A percentile compares a stretch with the other conserved stretches of the same genome.
phyloP scores from a whole-genome alignment of 2,329 filamentous ascomycete species.

The Herpotrichia juniperi region DNA sequence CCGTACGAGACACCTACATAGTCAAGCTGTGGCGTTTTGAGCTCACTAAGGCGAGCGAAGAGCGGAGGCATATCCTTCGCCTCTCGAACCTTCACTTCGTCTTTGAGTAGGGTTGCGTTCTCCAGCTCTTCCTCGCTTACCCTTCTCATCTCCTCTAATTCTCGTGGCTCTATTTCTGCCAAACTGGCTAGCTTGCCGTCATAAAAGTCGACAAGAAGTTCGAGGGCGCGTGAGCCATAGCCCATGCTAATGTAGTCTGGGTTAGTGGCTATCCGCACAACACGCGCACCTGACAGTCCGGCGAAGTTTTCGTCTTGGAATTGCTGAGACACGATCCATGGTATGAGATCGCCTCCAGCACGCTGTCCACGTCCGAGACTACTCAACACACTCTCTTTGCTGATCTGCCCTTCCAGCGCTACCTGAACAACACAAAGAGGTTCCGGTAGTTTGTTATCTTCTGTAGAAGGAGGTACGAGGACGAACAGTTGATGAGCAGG shows the following conservation, averaged over 20 bases:
- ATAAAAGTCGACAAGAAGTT: constrained; percentile 90
- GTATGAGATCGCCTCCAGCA: constrained; percentile 90
- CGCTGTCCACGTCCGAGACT: constrained; percentile 87
- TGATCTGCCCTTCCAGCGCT: constrained; percentile 92
- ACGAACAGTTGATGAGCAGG: constrained; percentile 97
- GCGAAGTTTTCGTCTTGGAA: constrained; percentile 98
- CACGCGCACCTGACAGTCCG: constrained; percentile 84
- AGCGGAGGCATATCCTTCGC: constrained; percentile 91
- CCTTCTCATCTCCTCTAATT: constrained; percentile 68
- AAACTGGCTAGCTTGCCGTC: constrained; percentile 89
- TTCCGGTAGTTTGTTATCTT: constrained; percentile 82
- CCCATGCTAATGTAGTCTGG: constrained; percentile 93
- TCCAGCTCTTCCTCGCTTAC: constrained; percentile 84
- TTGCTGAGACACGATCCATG: constrained; percentile 96
- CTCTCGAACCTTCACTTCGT: constrained; percentile 89
- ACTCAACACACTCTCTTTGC: constrained; percentile 87
- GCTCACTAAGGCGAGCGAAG: constrained; percentile 86
- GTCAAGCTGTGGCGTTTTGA: constrained; percentile 79
- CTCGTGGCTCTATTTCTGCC: constrained; percentile 70
- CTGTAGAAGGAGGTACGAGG: constrained; percentile 82
- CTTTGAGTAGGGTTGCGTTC: constrained; percentile 76
- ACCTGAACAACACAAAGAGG: constrained; percentile 95
- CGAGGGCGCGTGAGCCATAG: constrained; percentile 86
- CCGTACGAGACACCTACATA: constrained; percentile 97
- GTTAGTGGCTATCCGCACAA: constrained; percentile 95